Conservation (phyloP, 768 basidiomycete species). For the Tricholoma matsutake region DNA sequence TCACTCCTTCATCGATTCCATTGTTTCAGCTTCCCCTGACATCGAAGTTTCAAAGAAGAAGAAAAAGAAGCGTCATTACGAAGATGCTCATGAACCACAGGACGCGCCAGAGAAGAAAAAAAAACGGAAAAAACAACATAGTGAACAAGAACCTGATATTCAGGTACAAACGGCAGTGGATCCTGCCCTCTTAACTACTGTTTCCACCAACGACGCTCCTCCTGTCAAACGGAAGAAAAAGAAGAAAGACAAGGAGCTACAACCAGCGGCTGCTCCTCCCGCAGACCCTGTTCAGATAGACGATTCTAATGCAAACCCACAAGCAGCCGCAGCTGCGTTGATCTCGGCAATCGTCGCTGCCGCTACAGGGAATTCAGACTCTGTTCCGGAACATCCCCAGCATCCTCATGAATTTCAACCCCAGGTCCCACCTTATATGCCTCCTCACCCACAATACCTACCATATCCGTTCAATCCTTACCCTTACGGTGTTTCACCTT, state of each 20-base stretch:
- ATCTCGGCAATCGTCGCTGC: slow-evolving; percentile 66
- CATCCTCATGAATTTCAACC: slow-evolving; percentile 20
- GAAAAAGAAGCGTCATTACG: slow-evolving; percentile 35
- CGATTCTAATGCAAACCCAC: slow-evolving; percentile 31
- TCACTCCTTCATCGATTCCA: slow-evolving; percentile 3
- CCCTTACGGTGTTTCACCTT: slow-evolving; percentile 23
- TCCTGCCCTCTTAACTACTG: not conserved
- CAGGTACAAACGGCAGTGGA: slow-evolving; percentile 6
- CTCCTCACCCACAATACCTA: slow-evolving; percentile 33
- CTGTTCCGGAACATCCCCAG: slow-evolving; percentile 7
- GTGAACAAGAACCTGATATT: not conserved
- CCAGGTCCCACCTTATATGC: slow-evolving; percentile 23
- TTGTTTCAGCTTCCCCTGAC: not conserved
- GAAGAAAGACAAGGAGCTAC: slow-evolving; percentile 33
- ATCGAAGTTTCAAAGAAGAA: slow-evolving; percentile 28
- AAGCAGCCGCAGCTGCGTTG: slow-evolving; percentile 54
- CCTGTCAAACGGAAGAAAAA: slow-evolving; percentile 27
- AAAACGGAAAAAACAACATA: slow-evolving; percentile 34
- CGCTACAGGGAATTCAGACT: slow-evolving; percentile 47
- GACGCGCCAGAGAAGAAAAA: slow-evolving; percentile 21
- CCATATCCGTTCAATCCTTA: slow-evolving; percentile 29
- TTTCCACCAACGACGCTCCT: slow-evolving; percentile 1
- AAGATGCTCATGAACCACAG: slow-evolving; percentile 22
- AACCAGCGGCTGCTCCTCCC: slow-evolving; percentile 19
- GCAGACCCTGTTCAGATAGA: slow-evolving; percentile 18